These are phyloP conservation scores for Epipyxis sp. DNA, from an alignment of 108 stramenopile genomes.

Conservation along the genomic window DNA sequence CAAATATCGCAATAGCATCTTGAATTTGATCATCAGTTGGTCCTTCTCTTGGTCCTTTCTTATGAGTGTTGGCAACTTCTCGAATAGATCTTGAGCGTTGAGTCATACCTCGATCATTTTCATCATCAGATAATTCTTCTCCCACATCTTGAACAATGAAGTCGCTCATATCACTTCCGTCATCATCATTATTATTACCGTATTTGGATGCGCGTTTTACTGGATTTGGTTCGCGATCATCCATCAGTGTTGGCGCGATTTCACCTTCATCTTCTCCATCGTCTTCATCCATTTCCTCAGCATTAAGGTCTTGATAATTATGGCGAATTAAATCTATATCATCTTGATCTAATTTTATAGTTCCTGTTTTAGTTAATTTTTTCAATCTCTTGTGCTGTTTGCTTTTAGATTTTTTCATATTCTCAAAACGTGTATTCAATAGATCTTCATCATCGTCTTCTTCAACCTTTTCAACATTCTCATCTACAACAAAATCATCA, in stretches of 20 bases:
- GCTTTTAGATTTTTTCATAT: neutral
- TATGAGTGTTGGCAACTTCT: neutral
- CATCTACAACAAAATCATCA: conserved; percentile 12
- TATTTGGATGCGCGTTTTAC: neutral
- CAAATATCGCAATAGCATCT: conserved; percentile 10
- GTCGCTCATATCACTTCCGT: neutral
- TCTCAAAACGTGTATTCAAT: too few relatives aligned
- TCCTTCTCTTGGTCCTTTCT: neutral
- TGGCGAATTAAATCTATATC: conserved; percentile 7
- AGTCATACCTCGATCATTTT: too few relatives aligned
- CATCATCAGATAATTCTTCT: neutral
- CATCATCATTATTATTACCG: neutral
- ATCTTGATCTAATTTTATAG: neutral
- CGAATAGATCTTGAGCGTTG: too few relatives aligned
- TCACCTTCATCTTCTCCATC: neutral
- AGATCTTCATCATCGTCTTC: neutral
- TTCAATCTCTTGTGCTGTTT: neutral
- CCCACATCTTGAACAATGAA: neutral
- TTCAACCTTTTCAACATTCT: neutral
- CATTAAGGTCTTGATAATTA: neutral
- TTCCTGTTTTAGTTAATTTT: neutral
- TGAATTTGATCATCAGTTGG: neutral
- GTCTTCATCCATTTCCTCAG: neutral
- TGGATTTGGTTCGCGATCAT: too few relatives aligned
- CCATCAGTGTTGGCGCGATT: too few relatives aligned